These are phyloP conservation scores for Prunella vulgaris DNA, from an alignment of 257 asterid species.

Conservation along the genomic window DNA sequence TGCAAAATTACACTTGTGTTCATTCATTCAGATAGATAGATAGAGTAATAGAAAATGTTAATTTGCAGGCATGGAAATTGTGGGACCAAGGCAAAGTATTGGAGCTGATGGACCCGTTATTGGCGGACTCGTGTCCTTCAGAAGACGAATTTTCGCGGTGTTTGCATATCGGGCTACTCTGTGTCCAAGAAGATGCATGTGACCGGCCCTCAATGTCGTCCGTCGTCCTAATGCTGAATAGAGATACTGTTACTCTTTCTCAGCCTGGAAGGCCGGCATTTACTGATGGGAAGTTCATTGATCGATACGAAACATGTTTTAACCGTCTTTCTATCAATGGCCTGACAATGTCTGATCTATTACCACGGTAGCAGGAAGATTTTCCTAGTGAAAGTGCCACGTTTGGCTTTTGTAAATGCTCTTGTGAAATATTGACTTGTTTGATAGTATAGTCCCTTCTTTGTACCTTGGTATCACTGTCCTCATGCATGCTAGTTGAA, in stretches of 20 bases:
- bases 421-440: not conserved
- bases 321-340: not conserved
- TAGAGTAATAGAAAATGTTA: too few relatives aligned
- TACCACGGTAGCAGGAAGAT: slow-evolving; percentile 9
- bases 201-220: slow-evolving; percentile 31
- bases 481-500: not conserved
- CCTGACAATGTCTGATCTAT: slow-evolving; percentile 8
- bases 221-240: slow-evolving; percentile 24
- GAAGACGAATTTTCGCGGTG: slow-evolving; percentile 13
- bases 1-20: not conserved
- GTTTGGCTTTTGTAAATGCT: not conserved
- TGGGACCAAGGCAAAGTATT: slow-evolving; percentile 19
- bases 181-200: slow-evolving; percentile 25
- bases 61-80: slow-evolving; percentile 31
- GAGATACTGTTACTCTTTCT: not conserved
- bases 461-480: not conserved
- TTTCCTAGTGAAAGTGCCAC: not conserved
- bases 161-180: slow-evolving; percentile 20
- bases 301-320: not conserved
- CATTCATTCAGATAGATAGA: too few relatives aligned
- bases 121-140: not conserved
- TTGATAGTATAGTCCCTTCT: not conserved
- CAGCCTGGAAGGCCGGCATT: slow-evolving; percentile 17
- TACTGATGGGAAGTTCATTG: not conserved
- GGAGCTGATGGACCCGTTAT: slow-evolving; percentile 22